Percentiles rank a stretch among this genome's conserved stretches.
Conservation (phyloP, 2,329 filamentous ascomycete genomes). For the Botrytis porri region DNA sequence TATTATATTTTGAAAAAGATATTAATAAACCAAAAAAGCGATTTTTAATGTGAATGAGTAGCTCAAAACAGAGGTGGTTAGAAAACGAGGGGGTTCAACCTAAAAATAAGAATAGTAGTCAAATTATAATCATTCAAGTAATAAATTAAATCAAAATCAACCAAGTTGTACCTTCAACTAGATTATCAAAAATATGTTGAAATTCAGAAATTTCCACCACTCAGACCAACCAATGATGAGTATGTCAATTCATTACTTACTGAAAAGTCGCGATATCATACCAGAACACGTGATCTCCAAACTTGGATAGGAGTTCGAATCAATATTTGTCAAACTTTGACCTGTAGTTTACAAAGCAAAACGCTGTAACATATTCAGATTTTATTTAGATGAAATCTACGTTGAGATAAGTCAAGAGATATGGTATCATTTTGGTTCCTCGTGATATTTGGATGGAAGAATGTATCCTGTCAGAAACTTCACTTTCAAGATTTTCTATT, state of each 20-base stretch:
- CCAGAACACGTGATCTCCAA: not conserved
- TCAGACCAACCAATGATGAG: not conserved
- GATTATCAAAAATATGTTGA: not conserved
- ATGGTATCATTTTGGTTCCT: not conserved
- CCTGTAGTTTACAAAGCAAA: accelerated
- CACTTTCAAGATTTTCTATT: not conserved
- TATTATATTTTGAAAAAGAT: too few species aligned
- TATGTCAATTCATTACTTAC: too few species aligned
- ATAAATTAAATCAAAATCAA: too few species aligned
- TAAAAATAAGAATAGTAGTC: too few species aligned
- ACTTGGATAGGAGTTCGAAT: not conserved
- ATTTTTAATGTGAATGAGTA: too few species aligned
- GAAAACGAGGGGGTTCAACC: too few species aligned
- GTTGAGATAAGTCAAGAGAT: not conserved
- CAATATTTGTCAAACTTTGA: not conserved
- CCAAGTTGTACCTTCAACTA: not conserved
- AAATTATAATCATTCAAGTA: not conserved
- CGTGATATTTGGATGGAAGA: not conserved
- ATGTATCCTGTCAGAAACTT: not conserved
- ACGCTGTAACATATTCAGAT: not conserved
- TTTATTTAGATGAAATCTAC: not conserved
- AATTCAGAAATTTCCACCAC: not conserved
- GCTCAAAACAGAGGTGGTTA: too few species aligned
- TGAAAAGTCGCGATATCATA: not conserved
- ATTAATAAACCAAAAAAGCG: too few species aligned